Percentiles rank a stretch among this genome's conserved stretches.
phyloP scores from a whole-genome alignment of 2,329 filamentous ascomycete genomes.

The Hypoxylon sp. region DNA sequence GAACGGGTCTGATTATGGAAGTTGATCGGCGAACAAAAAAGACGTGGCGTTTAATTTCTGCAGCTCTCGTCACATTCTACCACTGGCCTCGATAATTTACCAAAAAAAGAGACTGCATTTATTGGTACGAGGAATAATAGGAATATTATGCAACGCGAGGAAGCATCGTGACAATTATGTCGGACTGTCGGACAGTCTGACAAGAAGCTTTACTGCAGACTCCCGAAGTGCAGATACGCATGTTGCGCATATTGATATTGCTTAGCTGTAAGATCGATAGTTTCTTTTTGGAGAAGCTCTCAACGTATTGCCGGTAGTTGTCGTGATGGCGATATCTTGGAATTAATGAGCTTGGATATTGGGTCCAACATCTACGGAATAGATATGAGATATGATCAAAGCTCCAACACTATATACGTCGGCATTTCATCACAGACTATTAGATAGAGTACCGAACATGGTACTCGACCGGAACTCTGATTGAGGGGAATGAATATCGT shows the following conservation, averaged over 20 bases:
- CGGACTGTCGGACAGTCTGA: conserved; percentile 36
- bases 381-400: conserved; percentile 19
- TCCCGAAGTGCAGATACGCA: conserved; percentile 30
- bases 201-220: conserved; percentile 22
- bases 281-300: conserved; percentile 21
- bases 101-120: background rate
- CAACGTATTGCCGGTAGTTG: conserved; percentile 28
- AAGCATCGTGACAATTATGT: conserved; percentile 21
- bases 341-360: conserved; percentile 22
- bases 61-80: conserved; percentile 34
- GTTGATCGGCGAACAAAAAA: conserved; percentile 33
- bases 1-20: conserved; percentile 24
- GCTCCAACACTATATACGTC: conserved; percentile 19
- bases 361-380: conserved; percentile 28
- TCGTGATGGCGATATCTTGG: conserved; percentile 17
- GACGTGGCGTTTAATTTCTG: conserved; percentile 28
- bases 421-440: conserved; percentile 26
- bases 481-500: conserved; percentile 24
- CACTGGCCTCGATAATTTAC: conserved; percentile 14
- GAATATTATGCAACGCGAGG: conserved; percentile 19
- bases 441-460: conserved; percentile 19
- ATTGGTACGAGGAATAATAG: background rate
- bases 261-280: conserved; percentile 35
- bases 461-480: conserved; percentile 19
- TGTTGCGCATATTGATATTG: conserved; percentile 23